These are phyloP conservation scores for Gypsophila paniculata DNA, from an alignment of 179 eudicot genomes.

Conservation along the genomic window DNA sequence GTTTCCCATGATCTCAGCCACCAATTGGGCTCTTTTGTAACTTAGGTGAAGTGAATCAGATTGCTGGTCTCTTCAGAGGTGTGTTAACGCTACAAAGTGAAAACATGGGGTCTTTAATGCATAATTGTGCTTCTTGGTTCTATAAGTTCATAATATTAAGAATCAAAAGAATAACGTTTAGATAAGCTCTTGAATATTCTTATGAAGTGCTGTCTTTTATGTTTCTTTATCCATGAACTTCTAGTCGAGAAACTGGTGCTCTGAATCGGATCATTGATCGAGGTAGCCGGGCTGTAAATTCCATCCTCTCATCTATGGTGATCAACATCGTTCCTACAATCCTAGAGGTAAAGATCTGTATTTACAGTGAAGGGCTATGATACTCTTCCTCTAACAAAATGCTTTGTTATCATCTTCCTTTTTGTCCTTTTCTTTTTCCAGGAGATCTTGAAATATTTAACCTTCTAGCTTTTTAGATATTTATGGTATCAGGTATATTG, in stretches of 20 bases:
- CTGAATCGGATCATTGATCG: slow-evolving; percentile 91
- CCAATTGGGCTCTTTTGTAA: neutral
- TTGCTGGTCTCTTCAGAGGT: neutral
- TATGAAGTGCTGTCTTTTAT: slow-evolving; percentile 16
- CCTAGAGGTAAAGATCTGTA: slow-evolving; percentile 60
- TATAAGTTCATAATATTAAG: neutral
- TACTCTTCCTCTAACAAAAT: neutral
- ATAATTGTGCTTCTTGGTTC: slow-evolving; percentile 3
- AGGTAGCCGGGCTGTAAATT: slow-evolving; percentile 98
- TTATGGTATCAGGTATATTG: slow-evolving; percentile 94
- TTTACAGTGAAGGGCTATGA: slow-evolving; percentile 6
- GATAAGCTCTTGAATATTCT: neutral
- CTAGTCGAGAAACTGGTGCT: slow-evolving; percentile 91
- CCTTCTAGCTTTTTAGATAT: slow-evolving; percentile 71
- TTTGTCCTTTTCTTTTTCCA: neutral
- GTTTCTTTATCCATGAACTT: slow-evolving; percentile 20
- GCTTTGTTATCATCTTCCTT: neutral
- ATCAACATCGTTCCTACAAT: slow-evolving; percentile 89
- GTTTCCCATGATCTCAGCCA: neutral
- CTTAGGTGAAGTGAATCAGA: neutral
- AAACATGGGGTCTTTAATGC: neutral
- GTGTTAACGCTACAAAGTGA: neutral
- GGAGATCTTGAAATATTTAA: slow-evolving; percentile 34
- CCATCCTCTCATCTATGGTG: slow-evolving; percentile 88
- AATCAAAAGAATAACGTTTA: neutral